Evolutionary conservation across 345 rosid genomes (phyloP), one percentile per base, ranked within the genome.

Genomic region (Excoecaria agallocha): DNA sequence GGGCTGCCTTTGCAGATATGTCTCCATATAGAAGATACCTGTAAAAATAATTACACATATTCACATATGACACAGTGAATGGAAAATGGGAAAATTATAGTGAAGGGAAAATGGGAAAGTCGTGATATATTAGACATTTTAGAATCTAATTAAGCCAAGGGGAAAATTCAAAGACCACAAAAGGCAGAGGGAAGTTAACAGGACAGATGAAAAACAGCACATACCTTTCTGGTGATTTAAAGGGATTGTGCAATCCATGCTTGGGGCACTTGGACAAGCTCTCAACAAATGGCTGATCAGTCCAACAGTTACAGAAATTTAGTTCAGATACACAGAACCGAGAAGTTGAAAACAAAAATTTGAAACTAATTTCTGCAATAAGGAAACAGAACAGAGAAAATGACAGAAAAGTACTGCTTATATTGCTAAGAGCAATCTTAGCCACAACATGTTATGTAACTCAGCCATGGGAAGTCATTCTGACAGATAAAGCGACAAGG

Each of bases 221-320:
- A 71, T 79, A 95, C 99, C 98, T 93, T 85, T 93, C 99, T 0
- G 97, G 98, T 77, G 96, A 83, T 73, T 91, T 95, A 78, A 95
- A 95, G 75, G 99, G 99, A 87, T 95, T 95, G 85, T 91, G 99
- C 9, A 95, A 77, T 71, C 98, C 99, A 86, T 91, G 97, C 85
- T 95, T 95, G 0, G 98, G 94, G 84, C 99, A 95, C 83, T 86
- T 87, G 71, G 90, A 76, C 86, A 95, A 88, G 88, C 99, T 93
- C 81, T 91, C 96, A 64, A 93, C 94, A 86, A 87, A 95, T 76
- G 97, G 96, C 99, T 95, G 84, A n/a, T n/a, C n/a, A 75, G 50
- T 63, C 76, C 68, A 85, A 73, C 70, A 81, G 8, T 64, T 38
- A 61, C 60, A 72, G 41, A 24, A 71, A 17, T 39, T 60, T 19